Evolutionary conservation across 108 stramenopile genomes (phyloP), one percentile per base, ranked within the genome.

Genomic region (Nannochloropsis gaditana): DNA sequence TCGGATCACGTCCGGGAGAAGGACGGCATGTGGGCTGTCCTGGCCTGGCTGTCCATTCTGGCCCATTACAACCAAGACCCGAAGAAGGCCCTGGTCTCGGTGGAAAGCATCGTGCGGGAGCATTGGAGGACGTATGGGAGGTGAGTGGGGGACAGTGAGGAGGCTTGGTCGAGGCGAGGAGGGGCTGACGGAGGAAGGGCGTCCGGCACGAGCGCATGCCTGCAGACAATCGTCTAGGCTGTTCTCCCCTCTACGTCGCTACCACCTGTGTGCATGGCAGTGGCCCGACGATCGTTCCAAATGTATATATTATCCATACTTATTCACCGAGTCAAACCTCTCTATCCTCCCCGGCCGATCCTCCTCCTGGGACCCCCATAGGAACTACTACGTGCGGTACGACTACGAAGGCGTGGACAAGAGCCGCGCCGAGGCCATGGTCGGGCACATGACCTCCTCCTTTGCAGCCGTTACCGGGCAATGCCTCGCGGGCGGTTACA

Each of bases 21-120:
- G 96, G 99, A 99, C 92, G 99, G 99, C 86, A 93, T 99, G 88
- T 99, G 97, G 97, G 99, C 99, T 21, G 98, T 99, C 43, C 89
- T 99, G 80, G 97, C 98, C 6, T 99, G 99, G 99, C 90, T 99
- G 86, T 91, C 90, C 50, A 95, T 99, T 85, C 93, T 99, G 45
- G 98, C 97, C 11, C 87, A 92, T 43, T 90, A 89, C 87, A 99
- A 99, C 88, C 93, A 94, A 90, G 91, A 90, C 80, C 83, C 92
- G 44, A 89, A 9, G 41, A 79, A 45, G 59, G 93, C 95, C 41
- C 92, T 99, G 43, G 95, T 97, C 2, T 93, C 93, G 43, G 97
- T 99, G 45, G 95, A 98, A 87, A 95, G 96, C 87, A 95, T 99
- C 87, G 96, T 99, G 42, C 92, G 83, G 80, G 91, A 93, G 44